Evolutionary conservation across 2,329 filamentous ascomycete species (phyloP).

Genomic region (Bipolaris victoriae): DNA sequence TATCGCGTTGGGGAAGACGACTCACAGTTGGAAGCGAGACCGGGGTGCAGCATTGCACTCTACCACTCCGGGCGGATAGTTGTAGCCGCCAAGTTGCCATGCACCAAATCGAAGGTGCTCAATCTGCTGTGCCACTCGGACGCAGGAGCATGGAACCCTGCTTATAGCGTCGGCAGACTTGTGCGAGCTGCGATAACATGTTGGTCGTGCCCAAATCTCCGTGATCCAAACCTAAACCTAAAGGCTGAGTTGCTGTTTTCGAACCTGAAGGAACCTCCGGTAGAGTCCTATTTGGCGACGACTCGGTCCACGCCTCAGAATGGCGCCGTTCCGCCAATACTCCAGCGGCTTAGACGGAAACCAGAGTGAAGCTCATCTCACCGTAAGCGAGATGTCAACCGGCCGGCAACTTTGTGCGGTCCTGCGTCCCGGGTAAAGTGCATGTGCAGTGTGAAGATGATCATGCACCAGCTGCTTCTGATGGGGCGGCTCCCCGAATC

Average conservation of each 20-base stretch:
- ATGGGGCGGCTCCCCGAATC: conserved; percentile 25
- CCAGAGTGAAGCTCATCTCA: conserved; percentile 21
- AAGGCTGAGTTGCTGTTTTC: neutral
- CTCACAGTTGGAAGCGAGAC: conserved; percentile 24
- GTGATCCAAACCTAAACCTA: neutral
- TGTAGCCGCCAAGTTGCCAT: neutral
- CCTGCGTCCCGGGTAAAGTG: conserved; percentile 42
- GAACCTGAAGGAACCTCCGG: neutral
- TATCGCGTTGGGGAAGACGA: conserved; percentile 28
- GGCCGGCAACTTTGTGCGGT: conserved; percentile 32
- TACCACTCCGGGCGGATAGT: neutral
- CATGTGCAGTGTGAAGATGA: conserved; percentile 19
- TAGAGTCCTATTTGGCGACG: neutral
- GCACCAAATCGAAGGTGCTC: neutral
- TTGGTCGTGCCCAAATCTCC: neutral
- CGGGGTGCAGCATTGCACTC: conserved; percentile 13
- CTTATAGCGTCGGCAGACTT: neutral
- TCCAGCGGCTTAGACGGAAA: conserved; percentile 10
- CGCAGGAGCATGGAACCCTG: neutral
- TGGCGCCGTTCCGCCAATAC: conserved; percentile 9
- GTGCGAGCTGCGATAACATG: neutral
- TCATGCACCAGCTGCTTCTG: conserved; percentile 20
- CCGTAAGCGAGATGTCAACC: conserved; percentile 27
- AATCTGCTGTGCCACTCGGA: conserved; percentile 4
- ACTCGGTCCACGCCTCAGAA: conserved; percentile 7